These are phyloP conservation scores for Trichoderma simmonsii DNA, from an alignment of 2,329 filamentous ascomycete species.

Conservation along the genomic window DNA sequence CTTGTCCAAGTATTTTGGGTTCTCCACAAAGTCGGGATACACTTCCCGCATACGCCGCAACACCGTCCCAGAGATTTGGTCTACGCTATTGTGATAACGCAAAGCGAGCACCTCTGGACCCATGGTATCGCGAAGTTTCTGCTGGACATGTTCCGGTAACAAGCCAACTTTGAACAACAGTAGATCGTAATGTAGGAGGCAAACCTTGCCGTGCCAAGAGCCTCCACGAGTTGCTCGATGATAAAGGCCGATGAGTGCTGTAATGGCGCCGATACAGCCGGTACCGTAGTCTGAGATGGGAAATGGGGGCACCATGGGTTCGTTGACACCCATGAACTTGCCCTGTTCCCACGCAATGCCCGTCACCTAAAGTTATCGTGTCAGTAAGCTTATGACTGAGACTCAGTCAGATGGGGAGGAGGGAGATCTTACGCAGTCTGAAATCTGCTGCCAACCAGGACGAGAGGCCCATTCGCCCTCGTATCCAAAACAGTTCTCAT, in stretches of 20 bases:
- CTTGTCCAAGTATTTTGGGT: conserved; percentile 45
- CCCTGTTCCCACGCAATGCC: conserved; percentile 62
- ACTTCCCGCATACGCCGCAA: conserved; percentile 51
- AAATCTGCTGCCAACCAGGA: conserved; percentile 70
- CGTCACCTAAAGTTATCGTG: conserved; percentile 40
- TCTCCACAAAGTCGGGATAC: conserved; percentile 53
- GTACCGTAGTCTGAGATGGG: conserved; percentile 67
- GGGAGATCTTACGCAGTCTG: conserved; percentile 50
- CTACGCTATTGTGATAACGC: conserved; percentile 60
- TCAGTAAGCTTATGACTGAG: background rate
- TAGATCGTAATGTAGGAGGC: conserved; percentile 66
- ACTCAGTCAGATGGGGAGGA: background rate
- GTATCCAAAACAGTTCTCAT: conserved; percentile 69
- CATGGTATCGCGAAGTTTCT: conserved; percentile 46
- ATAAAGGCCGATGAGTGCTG: conserved; percentile 62
- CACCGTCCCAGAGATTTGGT: conserved; percentile 60
- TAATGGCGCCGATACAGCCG: conserved; percentile 67
- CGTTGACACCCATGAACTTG: conserved; percentile 56
- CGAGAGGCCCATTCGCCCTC: conserved; percentile 57
- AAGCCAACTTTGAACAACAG: conserved; percentile 60
- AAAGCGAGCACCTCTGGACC: conserved; percentile 54
- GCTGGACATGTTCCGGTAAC: conserved; percentile 52
- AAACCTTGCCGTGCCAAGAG: conserved; percentile 63
- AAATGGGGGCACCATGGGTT: conserved; percentile 64
- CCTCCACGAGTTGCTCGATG: conserved; percentile 61